Evolutionary conservation across 805 yeast species (phyloP).

Genomic region (Osmozyma mogii): DNA sequence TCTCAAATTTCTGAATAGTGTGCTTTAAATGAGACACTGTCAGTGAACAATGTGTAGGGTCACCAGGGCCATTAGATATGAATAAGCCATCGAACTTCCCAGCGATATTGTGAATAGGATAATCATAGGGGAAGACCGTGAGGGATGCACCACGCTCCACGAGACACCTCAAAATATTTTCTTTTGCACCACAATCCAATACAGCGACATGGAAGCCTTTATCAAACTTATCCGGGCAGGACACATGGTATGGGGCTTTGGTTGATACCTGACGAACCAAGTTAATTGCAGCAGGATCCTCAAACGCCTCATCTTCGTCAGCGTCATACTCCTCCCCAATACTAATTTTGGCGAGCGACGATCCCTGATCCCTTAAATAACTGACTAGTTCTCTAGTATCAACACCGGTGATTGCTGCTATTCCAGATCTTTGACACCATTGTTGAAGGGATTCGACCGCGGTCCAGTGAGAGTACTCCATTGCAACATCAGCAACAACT

Average conservation of each 20-base stretch:
- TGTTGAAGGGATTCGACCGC: slow-evolving; percentile 92
- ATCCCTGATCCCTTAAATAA: slow-evolving; percentile 91
- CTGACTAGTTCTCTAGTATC: slow-evolving; percentile 94
- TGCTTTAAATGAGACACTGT: slow-evolving; percentile 70
- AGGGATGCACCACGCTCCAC: slow-evolving; percentile 93
- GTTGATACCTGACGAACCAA: slow-evolving; percentile 92
- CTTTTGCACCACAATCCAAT: slow-evolving; percentile 97
- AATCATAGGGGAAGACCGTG: slow-evolving; percentile 94
- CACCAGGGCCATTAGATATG: slow-evolving; percentile 96
- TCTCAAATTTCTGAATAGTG: slow-evolving; percentile 53
- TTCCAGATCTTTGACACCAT: slow-evolving; percentile 96
- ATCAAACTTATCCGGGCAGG: slow-evolving; percentile 49
- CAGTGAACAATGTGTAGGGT: slow-evolving; percentile 81
- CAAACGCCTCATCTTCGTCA: slow-evolving; percentile 82
- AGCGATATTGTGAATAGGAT: slow-evolving; percentile 86
- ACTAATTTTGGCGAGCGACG: slow-evolving; percentile 83
- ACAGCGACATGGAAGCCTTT: slow-evolving; percentile 75
- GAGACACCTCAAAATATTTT: slow-evolving; percentile 88
- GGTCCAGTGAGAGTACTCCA: slow-evolving; percentile 98
- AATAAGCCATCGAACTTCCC: slow-evolving; percentile 91
- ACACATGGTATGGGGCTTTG: slow-evolving; percentile 86
- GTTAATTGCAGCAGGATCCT: slow-evolving; percentile 84
- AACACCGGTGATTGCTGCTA: slow-evolving; percentile 91
- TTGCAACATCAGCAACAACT: slow-evolving; percentile 91
- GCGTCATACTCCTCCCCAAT: slow-evolving; percentile 90